Evolutionary conservation across 495 filamentous ascomycete genomes (phyloP).

Genomic region (Xylaria castorea): DNA sequence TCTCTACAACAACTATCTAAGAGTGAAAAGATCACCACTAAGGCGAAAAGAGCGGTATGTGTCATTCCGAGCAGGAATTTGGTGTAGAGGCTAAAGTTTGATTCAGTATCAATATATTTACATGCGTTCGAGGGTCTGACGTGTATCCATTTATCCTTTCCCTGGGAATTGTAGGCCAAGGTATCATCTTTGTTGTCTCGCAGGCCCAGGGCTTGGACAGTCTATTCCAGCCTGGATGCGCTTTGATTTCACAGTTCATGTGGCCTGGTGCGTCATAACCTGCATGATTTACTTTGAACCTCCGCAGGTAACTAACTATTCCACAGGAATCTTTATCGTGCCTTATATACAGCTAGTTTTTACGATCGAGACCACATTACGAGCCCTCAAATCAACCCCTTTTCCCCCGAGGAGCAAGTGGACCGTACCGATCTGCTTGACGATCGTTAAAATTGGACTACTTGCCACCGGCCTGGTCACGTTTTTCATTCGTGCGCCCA

Average conservation of each 20-base stretch:
- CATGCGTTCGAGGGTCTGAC: slow-evolving; percentile 48
- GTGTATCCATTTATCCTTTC: slow-evolving; percentile 55
- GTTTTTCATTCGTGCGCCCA: slow-evolving; percentile 46
- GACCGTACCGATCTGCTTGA: slow-evolving; percentile 50
- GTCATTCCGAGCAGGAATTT: background rate
- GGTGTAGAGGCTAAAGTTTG: slow-evolving; percentile 13
- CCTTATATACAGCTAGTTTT: slow-evolving; percentile 57
- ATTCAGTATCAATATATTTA: slow-evolving; percentile 41
- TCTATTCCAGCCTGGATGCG: slow-evolving; percentile 50
- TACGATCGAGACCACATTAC: slow-evolving; percentile 48
- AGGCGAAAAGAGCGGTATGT: slow-evolving; percentile 33
- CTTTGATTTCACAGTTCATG: slow-evolving; percentile 52
- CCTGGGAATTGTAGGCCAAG: slow-evolving; percentile 53
- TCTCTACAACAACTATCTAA: slow-evolving; percentile 49
- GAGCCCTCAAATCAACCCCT: slow-evolving; percentile 48
- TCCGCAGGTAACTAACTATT: background rate
- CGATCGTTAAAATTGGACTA: slow-evolving; percentile 45
- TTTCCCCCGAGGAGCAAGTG: slow-evolving; percentile 52
- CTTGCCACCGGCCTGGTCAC: slow-evolving; percentile 52
- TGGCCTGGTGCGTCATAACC: slow-evolving; percentile 51
- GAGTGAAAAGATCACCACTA: slow-evolving; percentile 38
- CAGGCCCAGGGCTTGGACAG: slow-evolving; percentile 52
- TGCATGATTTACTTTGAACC: background rate
- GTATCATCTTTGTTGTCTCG: slow-evolving; percentile 52
- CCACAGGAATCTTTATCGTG: slow-evolving; percentile 54